These are phyloP conservation scores for Psidium guajava DNA, from an alignment of 345 rosid genomes.

Conservation along the genomic window DNA sequence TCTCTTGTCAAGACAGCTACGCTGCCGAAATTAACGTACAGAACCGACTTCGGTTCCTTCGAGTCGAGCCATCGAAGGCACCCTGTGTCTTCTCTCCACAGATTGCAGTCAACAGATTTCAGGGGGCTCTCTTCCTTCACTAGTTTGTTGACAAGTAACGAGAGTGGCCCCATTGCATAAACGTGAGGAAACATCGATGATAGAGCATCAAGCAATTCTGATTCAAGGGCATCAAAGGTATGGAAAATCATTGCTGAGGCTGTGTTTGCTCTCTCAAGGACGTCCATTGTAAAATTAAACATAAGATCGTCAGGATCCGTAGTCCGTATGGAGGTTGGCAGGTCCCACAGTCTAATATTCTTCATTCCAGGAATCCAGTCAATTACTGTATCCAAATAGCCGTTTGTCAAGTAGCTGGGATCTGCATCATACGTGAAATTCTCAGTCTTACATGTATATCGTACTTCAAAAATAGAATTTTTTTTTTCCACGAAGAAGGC, in stretches of 20 bases:
- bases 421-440: neutral
- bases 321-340: neutral
- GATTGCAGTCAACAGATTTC: neutral
- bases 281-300: neutral
- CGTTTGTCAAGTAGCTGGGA: constrained; percentile 4
- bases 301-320: neutral
- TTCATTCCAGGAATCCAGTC: neutral
- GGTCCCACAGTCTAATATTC: neutral
- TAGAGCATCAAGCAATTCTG: neutral
- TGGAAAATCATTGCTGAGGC: neutral
- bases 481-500: neutral
- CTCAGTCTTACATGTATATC: neutral
- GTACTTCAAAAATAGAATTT: neutral
- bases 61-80: neutral
- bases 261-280: neutral
- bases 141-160: neutral
- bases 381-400: neutral
- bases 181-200: neutral
- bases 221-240: neutral
- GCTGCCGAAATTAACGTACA: neutral
- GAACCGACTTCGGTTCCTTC: neutral
- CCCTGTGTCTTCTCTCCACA: neutral
- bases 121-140: neutral
- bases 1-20: neutral
- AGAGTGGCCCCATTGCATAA: neutral